phyloP scores from a whole-genome alignment of 176 grass and related monocot genomes.

The Avena eriantha region DNA sequence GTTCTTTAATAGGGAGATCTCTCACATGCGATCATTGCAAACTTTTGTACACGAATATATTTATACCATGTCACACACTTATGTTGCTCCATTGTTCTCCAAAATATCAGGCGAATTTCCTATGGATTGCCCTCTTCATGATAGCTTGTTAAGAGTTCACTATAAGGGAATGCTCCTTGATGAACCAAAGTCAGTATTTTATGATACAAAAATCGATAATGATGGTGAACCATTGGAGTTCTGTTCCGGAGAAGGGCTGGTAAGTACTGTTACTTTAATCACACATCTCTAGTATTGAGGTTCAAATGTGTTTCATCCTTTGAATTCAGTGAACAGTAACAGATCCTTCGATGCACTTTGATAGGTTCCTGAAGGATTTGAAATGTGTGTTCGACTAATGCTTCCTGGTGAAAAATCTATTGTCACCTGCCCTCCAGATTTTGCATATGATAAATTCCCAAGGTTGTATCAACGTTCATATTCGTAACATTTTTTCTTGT shows the following conservation, averaged over 20 bases:
- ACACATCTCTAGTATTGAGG: neutral
- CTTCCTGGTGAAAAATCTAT: constrained; percentile 94
- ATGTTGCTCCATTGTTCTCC: constrained; percentile 24
- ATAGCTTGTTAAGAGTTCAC: constrained; percentile 95
- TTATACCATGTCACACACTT: constrained; percentile 27
- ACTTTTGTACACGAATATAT: neutral
- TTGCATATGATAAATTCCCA: constrained; percentile 98
- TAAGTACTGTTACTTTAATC: constrained; percentile 44
- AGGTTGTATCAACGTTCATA: constrained; percentile 60
- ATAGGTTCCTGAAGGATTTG: constrained; percentile 94
- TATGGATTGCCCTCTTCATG: constrained; percentile 99
- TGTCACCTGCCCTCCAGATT: constrained; percentile 94
- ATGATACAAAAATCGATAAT: constrained; percentile 90
- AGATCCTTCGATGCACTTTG: constrained; percentile 26
- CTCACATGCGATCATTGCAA: constrained; percentile 2
- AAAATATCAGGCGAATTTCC: constrained; percentile 89
- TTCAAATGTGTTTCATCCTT: constrained; percentile 16
- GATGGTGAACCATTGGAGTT: constrained; percentile 91
- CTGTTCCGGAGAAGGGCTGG: constrained; percentile 96
- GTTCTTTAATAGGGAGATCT: constrained; percentile 11
- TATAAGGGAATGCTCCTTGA: constrained; percentile 91
- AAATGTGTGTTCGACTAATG: constrained; percentile 98
- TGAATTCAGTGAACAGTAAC: constrained; percentile 26
- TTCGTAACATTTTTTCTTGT: constrained; percentile 35
- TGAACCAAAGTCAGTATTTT: constrained; percentile 93